Percentiles rank a stretch among this genome's conserved stretches.
These are phyloP conservation scores for Ephemerocybe angulata DNA, from an alignment of 768 basidiomycete species.

Conservation along the genomic window DNA sequence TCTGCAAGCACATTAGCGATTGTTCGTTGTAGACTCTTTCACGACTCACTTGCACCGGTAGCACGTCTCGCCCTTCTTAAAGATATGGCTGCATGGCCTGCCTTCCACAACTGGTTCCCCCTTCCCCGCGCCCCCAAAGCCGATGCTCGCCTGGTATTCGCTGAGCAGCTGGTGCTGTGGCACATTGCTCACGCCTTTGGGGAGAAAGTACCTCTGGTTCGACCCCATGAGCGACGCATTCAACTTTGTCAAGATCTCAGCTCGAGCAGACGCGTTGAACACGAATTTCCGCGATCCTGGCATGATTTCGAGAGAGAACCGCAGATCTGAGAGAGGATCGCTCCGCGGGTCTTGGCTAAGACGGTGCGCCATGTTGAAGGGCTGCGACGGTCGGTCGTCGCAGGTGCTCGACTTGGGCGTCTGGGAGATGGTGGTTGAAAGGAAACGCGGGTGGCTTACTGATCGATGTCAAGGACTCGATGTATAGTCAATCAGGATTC, in stretches of 20 bases:
- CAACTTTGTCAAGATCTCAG: conserved; percentile 77
- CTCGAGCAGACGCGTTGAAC: conserved; percentile 69
- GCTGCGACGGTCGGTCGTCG: too few relatives aligned
- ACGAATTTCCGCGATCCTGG: conserved; percentile 74
- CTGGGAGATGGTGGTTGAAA: too few relatives aligned
- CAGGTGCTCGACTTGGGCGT: too few relatives aligned
- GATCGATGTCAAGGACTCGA: too few relatives aligned
- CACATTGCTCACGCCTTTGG: conserved; percentile 56
- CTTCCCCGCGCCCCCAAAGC: conserved; percentile 56
- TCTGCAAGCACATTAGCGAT: conserved; percentile 37
- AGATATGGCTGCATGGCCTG: conserved; percentile 77
- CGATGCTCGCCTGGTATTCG: conserved; percentile 61
- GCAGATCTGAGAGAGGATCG: conserved; percentile 68
- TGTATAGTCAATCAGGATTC: too few relatives aligned
- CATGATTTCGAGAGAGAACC: conserved; percentile 77
- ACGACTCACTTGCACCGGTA: conserved; percentile 86
- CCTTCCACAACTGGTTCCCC: conserved; percentile 58
- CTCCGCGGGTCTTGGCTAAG: conserved; percentile 17
- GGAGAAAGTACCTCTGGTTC: conserved; percentile 69
- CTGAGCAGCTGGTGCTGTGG: conserved; percentile 63
- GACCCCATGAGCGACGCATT: conserved; percentile 82
- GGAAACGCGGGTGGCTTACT: too few relatives aligned
- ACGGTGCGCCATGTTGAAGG: conserved; percentile 16
- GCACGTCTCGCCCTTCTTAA: conserved; percentile 88
- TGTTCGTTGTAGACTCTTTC: neutral